Evolutionary conservation across 192 early-diverging fungal species (phyloP).

Genomic region (Backusella luteola): DNA sequence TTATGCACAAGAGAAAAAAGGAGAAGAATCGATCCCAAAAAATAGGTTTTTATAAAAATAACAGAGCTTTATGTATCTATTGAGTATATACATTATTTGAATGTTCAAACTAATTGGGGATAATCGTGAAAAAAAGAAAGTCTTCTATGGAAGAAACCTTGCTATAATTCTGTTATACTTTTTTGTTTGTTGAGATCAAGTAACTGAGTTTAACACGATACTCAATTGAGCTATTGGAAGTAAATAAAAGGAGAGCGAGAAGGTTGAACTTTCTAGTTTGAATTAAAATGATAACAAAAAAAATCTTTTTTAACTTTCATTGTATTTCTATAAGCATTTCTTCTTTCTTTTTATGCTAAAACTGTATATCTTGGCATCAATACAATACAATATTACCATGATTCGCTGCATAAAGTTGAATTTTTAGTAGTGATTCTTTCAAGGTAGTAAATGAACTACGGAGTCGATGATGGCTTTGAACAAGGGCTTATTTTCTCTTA

Average conservation of each 20-base stretch:
- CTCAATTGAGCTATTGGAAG: too few species aligned
- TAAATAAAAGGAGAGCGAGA: not conserved
- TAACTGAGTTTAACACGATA: too few species aligned
- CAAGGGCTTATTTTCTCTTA: not conserved
- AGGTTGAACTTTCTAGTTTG: not conserved
- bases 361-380: not conserved
- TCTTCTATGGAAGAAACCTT: too few species aligned
- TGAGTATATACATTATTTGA: not conserved
- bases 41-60: not conserved
- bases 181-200: too few species aligned
- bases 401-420: not conserved
- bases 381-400: not conserved
- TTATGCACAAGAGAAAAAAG: not conserved
- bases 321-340: too few species aligned
- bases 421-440: not conserved
- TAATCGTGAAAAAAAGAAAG: not conserved
- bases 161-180: too few species aligned
- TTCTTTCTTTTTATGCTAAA: not conserved
- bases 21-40: not conserved
- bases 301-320: not conserved
- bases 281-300: not conserved
- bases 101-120: not conserved
- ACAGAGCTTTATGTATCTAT: not conserved
- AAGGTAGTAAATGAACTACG: not conserved
- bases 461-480: not conserved